Percentiles rank a stretch among this genome's conserved stretches.
Conservation (phyloP, 768 basidiomycete genomes). For the Rubroboletus satanas region DNA sequence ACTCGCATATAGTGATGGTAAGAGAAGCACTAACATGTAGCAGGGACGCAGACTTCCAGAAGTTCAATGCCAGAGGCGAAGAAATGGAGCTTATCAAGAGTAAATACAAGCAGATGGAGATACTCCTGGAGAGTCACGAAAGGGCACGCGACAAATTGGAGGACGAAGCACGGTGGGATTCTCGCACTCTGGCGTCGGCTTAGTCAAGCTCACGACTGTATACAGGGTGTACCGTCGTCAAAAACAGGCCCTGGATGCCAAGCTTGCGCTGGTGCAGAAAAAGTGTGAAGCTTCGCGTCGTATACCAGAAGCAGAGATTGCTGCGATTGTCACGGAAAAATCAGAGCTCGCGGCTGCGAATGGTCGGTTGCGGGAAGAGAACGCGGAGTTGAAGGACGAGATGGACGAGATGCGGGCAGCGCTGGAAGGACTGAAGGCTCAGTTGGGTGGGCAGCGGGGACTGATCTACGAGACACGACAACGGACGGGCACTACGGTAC, state of each 20-base stretch:
- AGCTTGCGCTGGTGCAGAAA: conserved; percentile 43
- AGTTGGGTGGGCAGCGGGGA: conserved; percentile 45
- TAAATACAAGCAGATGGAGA: conserved; percentile 61
- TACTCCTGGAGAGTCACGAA: conserved; percentile 58
- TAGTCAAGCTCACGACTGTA: not conserved
- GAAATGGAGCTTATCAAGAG: conserved; percentile 54
- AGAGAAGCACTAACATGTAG: conserved; percentile 8
- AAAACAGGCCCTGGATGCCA: conserved; percentile 60
- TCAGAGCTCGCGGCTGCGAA: conserved; percentile 46
- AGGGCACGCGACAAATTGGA: conserved; percentile 52
- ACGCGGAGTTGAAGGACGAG: conserved; percentile 49
- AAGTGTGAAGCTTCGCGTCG: conserved; percentile 36
- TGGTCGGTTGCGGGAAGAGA: conserved; percentile 53
- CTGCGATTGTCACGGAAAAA: conserved; percentile 46
- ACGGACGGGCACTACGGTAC: conserved; percentile 30
- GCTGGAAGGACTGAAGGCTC: conserved; percentile 61
- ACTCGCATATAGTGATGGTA: not conserved
- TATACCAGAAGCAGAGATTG: conserved; percentile 40
- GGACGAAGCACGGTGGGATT: conserved; percentile 52
- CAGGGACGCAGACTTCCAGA: conserved; percentile 75
- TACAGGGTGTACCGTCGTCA: conserved; percentile 54
- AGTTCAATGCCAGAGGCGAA: conserved; percentile 60
- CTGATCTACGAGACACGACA: conserved; percentile 46
- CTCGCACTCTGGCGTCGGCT: not conserved
- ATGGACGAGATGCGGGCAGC: conserved; percentile 67